These are phyloP conservation scores for Mortierella sp. DNA, from an alignment of 371 early-diverging fungal genomes.

Conservation along the genomic window DNA sequence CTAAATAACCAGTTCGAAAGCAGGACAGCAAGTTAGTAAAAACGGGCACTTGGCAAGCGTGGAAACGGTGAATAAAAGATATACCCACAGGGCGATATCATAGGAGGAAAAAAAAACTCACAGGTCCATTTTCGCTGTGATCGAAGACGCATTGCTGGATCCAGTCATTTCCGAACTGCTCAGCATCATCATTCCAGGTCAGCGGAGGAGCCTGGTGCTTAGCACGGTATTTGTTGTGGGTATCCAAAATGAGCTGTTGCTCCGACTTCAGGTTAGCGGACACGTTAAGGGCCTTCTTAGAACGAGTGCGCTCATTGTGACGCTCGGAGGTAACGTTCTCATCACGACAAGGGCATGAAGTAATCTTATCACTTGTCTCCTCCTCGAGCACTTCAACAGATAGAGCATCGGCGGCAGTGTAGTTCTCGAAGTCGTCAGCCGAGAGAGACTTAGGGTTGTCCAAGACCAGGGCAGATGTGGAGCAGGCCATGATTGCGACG, in stretches of 20 bases:
- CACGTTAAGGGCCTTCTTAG: no score
- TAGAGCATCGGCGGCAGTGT: background rate
- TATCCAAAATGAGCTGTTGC: slow-evolving; percentile 32
- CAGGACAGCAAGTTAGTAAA: no score
- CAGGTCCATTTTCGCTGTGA: slow-evolving; percentile 54
- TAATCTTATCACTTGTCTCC: background rate
- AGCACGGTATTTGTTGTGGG: slow-evolving; percentile 61
- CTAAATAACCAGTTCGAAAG: background rate
- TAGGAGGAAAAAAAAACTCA: background rate
- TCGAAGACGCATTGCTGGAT: slow-evolving; percentile 56
- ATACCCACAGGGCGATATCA: no score
- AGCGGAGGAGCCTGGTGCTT: slow-evolving; percentile 59
- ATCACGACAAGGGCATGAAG: slow-evolving; percentile 13
- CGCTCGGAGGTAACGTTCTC: background rate
- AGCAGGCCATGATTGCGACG: slow-evolving; percentile 32
- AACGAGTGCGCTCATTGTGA: no score
- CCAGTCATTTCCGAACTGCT: slow-evolving; percentile 60
- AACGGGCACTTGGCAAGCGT: no score
- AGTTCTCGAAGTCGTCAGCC: background rate
- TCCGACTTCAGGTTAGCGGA: slow-evolving; percentile 26
- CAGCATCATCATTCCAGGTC: slow-evolving; percentile 59
- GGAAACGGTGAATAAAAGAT: no score
- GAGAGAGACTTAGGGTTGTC: background rate
- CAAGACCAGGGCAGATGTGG: slow-evolving; percentile 17
- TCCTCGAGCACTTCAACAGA: background rate